phyloP scores from a whole-genome alignment of 2,329 filamentous ascomycete species.

The Cytospora paraplurivora region DNA sequence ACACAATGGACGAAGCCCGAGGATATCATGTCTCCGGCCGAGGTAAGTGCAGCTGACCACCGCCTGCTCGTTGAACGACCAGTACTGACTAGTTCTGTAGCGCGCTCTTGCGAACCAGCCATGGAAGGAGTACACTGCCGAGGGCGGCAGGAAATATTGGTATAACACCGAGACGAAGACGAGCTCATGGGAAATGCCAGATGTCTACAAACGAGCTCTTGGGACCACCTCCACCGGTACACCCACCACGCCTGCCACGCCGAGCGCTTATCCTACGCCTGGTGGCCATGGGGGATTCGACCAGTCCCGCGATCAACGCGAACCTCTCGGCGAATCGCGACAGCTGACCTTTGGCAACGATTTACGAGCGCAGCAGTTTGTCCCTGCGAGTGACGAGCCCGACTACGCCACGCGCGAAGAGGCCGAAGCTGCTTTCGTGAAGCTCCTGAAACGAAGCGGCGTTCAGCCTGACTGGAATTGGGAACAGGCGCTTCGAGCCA shows the following conservation, averaged over 20 bases:
- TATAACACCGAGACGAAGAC: slow-evolving; percentile 89
- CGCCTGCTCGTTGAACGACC: slow-evolving; percentile 29
- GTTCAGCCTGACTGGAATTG: slow-evolving; percentile 92
- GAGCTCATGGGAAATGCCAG: slow-evolving; percentile 94
- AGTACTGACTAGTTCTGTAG: slow-evolving; percentile 45
- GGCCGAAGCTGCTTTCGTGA: slow-evolving; percentile 89
- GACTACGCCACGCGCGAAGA: slow-evolving; percentile 82
- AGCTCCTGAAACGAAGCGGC: slow-evolving; percentile 80
- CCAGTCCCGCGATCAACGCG: slow-evolving; percentile 34
- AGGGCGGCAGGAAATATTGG: slow-evolving; percentile 91
- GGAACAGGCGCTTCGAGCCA: slow-evolving; percentile 83
- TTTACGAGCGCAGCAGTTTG: slow-evolving; percentile 58
- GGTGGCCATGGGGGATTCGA: slow-evolving; percentile 38
- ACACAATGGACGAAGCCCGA: slow-evolving; percentile 95
- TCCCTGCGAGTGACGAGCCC: slow-evolving; percentile 68
- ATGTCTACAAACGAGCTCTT: slow-evolving; percentile 74
- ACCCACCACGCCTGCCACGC: slow-evolving; percentile 45
- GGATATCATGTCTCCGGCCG: slow-evolving; percentile 80
- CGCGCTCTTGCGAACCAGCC: slow-evolving; percentile 79
- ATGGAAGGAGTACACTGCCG: slow-evolving; percentile 90
- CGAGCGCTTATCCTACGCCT: slow-evolving; percentile 47
- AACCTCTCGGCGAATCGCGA: slow-evolving; percentile 55
- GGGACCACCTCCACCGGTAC: slow-evolving; percentile 52
- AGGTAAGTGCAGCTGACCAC: slow-evolving; percentile 57
- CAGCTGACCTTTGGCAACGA: slow-evolving; percentile 61